Evolutionary conservation across 805 yeast species (phyloP).

Genomic region (Torulaspora maleeae): DNA sequence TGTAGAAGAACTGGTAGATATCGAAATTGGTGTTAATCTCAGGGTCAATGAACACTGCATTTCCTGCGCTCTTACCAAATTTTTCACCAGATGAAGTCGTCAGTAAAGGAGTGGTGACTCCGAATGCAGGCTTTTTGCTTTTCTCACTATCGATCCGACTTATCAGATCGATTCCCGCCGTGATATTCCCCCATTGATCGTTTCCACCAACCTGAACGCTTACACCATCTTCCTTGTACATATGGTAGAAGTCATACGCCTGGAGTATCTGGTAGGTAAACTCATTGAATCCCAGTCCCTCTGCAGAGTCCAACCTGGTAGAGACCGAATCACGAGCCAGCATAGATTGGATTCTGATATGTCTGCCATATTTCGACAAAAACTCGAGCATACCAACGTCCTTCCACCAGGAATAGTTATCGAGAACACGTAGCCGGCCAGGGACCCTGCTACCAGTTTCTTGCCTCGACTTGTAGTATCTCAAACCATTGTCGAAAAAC

Average conservation of each 20-base stretch:
- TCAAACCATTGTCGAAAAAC: constrained; percentile 58
- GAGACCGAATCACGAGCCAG: constrained; percentile 83
- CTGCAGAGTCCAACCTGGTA: constrained; percentile 59
- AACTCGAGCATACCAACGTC: constrained; percentile 72
- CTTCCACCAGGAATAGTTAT: constrained; percentile 86
- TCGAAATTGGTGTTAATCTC: constrained; percentile 74
- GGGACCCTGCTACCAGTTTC: constrained; percentile 25
- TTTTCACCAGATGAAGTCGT: constrained; percentile 88
- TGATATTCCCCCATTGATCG: constrained; percentile 97
- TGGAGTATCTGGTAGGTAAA: constrained; percentile 90
- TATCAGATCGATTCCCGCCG: constrained; percentile 90
- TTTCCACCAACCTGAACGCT: constrained; percentile 88
- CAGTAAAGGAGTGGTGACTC: constrained; percentile 83
- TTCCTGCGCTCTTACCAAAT: constrained; percentile 96
- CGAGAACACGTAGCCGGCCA: constrained; percentile 45
- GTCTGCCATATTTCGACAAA: constrained; percentile 67
- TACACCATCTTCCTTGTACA: constrained; percentile 56
- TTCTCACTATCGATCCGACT: constrained; percentile 45
- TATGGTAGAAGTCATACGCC: constrained; percentile 88
- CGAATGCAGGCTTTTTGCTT: constrained; percentile 45
- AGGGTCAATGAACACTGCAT: constrained; percentile 83
- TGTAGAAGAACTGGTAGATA: constrained; percentile 79
- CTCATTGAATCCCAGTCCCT: constrained; percentile 89
- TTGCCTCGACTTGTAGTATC: constrained; percentile 48
- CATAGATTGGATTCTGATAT: constrained; percentile 81